Evolutionary conservation across 2,329 filamentous ascomycete genomes (phyloP).

Genomic region (Tolypocladium pustulatum): DNA sequence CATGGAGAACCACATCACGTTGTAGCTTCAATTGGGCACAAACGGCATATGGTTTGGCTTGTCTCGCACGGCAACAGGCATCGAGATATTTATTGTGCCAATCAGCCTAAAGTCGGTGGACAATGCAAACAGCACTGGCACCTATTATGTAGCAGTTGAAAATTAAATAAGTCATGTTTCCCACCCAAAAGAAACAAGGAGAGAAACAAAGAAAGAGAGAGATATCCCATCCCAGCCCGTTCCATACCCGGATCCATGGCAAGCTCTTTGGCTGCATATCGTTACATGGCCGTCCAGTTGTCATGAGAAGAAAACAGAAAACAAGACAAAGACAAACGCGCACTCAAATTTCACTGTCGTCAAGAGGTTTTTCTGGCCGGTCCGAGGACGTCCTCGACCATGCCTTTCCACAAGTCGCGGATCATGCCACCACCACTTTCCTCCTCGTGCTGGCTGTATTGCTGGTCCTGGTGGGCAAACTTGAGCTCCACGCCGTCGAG

Average conservation of each 20-base stretch:
- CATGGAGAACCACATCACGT: not conserved
- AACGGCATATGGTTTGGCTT: not conserved
- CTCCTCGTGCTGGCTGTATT: conserved; percentile 14
- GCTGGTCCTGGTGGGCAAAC: conserved; percentile 30
- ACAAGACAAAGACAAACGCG: conserved; percentile 1
- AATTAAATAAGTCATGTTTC: not conserved
- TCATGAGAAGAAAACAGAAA: not conserved
- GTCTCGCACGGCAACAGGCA: not conserved
- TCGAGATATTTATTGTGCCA: not conserved
- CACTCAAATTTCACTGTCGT: not conserved
- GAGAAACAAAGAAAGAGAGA: not conserved
- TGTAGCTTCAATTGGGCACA: not conserved
- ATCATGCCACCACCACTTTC: conserved; percentile 31
- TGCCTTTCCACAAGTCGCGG: conserved; percentile 43
- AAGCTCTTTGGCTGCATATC: not conserved
- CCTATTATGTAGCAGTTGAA: not conserved
- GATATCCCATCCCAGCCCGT: not conserved
- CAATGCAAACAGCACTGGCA: not conserved
- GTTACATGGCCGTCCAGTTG: not conserved
- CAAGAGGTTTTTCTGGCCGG: conserved; percentile 9
- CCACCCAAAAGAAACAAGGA: not conserved
- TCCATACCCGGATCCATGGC: not conserved
- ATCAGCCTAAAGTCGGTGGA: not conserved
- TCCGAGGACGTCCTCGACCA: conserved; percentile 38
- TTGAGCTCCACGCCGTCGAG: conserved; percentile 46